Conservation (phyloP, 495 filamentous ascomycete genomes). For the Lentithecium fluviatile region DNA sequence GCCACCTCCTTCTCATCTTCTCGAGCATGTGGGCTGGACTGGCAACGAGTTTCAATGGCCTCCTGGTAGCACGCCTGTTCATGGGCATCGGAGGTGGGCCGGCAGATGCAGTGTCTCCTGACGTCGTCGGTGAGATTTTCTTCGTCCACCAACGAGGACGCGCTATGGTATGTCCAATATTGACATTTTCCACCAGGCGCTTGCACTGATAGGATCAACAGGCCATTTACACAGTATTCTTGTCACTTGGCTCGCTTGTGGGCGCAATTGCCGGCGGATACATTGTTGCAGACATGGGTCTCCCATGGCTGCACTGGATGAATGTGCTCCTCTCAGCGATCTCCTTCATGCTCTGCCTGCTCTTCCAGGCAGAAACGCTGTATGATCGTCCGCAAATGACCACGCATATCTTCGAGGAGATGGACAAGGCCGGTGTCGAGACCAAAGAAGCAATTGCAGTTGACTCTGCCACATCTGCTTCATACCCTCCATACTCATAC, state of each 20-base stretch:
- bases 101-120: conserved; percentile 37
- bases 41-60: conserved; percentile 32
- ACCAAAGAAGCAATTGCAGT: conserved; percentile 6
- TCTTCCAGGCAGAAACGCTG: conserved; percentile 36
- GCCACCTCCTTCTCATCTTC: conserved; percentile 27
- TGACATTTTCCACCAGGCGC: neutral
- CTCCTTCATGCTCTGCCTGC: conserved; percentile 26
- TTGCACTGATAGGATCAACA: conserved; percentile 8
- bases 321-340: conserved; percentile 38
- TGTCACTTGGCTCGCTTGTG: conserved; percentile 30
- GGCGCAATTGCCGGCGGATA: conserved; percentile 34
- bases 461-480: neutral
- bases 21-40: conserved; percentile 37
- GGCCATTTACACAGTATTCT: conserved; percentile 39
- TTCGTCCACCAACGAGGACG: conserved; percentile 40
- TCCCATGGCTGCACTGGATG: conserved; percentile 37
- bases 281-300: conserved; percentile 31
- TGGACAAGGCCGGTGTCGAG: neutral
- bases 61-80: conserved; percentile 36
- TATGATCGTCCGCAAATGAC: conserved; percentile 25
- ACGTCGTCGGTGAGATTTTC: conserved; percentile 38
- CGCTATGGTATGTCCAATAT: conserved; percentile 28
- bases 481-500: conserved; percentile 26
- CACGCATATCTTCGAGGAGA: too few relatives aligned
- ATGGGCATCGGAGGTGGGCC: conserved; percentile 35